A percentile compares a stretch with the other conserved stretches of the same genome.
These are phyloP conservation scores for Penicillium olsonii DNA, from an alignment of 2,329 filamentous ascomycete genomes.

Conservation along the genomic window DNA sequence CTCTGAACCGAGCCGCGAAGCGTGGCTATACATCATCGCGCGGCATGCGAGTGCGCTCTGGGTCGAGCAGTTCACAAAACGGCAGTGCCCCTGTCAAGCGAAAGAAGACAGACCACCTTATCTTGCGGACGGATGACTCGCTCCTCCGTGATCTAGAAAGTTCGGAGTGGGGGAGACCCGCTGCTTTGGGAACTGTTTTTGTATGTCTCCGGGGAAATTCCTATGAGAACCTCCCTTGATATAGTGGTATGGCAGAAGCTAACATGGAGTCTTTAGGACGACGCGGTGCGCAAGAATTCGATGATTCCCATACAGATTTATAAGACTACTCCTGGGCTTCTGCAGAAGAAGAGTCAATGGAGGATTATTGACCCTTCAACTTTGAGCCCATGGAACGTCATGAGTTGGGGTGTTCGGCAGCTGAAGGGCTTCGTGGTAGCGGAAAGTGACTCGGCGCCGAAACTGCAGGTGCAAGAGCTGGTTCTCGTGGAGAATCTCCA, in stretches of 20 bases:
- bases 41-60: slow-evolving; percentile 25
- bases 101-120: slow-evolving; percentile 49
- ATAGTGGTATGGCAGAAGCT: neutral
- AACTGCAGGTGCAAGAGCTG: slow-evolving; percentile 44
- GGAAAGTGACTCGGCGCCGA: slow-evolving; percentile 33
- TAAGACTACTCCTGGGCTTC: slow-evolving; percentile 63
- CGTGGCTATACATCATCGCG: slow-evolving; percentile 58
- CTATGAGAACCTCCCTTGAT: no score
- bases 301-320: slow-evolving; percentile 74
- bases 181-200: slow-evolving; percentile 77
- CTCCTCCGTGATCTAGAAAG: slow-evolving; percentile 72
- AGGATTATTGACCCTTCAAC: slow-evolving; percentile 43
- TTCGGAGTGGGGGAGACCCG: slow-evolving; percentile 76
- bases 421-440: slow-evolving; percentile 59
- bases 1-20: slow-evolving; percentile 67
- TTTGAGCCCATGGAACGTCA: slow-evolving; percentile 66
- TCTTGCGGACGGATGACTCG: slow-evolving; percentile 58
- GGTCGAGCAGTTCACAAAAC: slow-evolving; percentile 9
- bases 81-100: slow-evolving; percentile 1
- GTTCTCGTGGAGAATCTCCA: slow-evolving; percentile 58
- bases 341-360: slow-evolving; percentile 70
- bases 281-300: slow-evolving; percentile 68
- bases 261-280: slow-evolving; percentile 47
- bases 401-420: slow-evolving; percentile 74
- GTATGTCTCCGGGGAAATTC: slow-evolving; percentile 36